Base-by-base conservation (phyloP, 1,139 yeast species). In the Suzukiozyma palmioleophila region DNA sequence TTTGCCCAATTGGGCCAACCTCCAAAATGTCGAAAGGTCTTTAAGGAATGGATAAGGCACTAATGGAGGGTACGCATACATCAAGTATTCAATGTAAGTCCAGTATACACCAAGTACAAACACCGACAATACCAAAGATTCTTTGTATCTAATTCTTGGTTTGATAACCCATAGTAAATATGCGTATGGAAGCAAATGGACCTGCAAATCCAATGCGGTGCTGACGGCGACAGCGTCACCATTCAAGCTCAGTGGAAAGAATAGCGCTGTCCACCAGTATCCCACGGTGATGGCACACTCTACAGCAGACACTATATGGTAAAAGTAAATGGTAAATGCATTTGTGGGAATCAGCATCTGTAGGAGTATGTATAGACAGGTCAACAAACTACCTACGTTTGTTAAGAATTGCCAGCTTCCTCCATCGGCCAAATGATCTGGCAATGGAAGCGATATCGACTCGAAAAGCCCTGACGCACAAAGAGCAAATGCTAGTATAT, bases 361-460 rank as follows among this genome's bases (percentile, higher is more conserved):
- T 8, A 10, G 6, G 12, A 32, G 12, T 12, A 32, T 22, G 35
- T 21, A 32, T 10, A 32, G 13, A 10, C 16, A 21, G 7, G 35
- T 32, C 8, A 12, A 12, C 8, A 32, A 24, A 22, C 13, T 16
- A 8, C 35, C 35, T 12, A 22, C 21, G 53, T 81, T 82, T 11
- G 92, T 83, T 36, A 83, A 62, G 54, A 83, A 83, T 54, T 83
- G 89, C 63, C 73, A 74, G 43, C 73, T 82, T 1, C 90, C 90
- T 0, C 79, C 89, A 11, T 58, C 57, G 3, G 50, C 61, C 28
- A 82, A 56, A 35, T 62, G 65, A 1, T 59, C 63, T 0, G 89
- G 87, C 25, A 60, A 45, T 28, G 13, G 27, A 12, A 32, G 24
- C 4, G 35, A 12, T 12, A 22, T 25, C 5, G 35, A 32, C 12